Evolutionary conservation across 352 stramenopile genomes (phyloP).

Genomic region (Phytophthora rubi): DNA sequence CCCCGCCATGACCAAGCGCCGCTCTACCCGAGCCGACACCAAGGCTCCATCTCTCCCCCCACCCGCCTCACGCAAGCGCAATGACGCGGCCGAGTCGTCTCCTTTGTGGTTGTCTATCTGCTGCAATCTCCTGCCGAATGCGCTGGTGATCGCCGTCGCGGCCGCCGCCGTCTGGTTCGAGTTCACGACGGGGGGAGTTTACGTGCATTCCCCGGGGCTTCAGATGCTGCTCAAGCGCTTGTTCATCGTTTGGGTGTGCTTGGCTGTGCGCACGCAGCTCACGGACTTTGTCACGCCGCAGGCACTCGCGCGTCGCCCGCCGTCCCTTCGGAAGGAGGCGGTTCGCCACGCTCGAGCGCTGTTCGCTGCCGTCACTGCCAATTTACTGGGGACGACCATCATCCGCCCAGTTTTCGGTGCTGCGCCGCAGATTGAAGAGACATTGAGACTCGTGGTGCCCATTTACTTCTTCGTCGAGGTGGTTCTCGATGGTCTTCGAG

Average conservation of each 20-base stretch:
- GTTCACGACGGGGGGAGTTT: constrained; percentile 58
- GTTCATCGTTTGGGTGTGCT: constrained; percentile 71
- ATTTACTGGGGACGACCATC: constrained; percentile 68
- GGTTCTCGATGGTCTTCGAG: constrained; percentile 41
- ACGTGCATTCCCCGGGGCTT: constrained; percentile 52
- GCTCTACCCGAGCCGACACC: constrained; percentile 1
- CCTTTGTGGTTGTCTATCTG: constrained; percentile 29
- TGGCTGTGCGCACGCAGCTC: constrained; percentile 56
- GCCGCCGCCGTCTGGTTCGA: constrained; percentile 54
- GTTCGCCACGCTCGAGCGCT: constrained; percentile 52
- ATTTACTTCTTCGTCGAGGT: constrained; percentile 61
- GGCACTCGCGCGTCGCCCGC: constrained; percentile 29
- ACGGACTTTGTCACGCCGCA: constrained; percentile 47
- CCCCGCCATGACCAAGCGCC: constrained; percentile 24
- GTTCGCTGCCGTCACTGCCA: constrained; percentile 59
- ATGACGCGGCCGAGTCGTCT: constrained; percentile 8
- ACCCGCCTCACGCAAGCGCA: constrained; percentile 2
- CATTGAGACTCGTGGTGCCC: constrained; percentile 60
- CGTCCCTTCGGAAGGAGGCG: constrained; percentile 44
- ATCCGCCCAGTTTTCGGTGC: constrained; percentile 69
- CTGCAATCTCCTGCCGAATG: constrained; percentile 40
- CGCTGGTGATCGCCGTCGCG: constrained; percentile 49
- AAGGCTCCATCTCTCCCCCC: constrained; percentile 1
- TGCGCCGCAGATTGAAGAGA: constrained; percentile 64
- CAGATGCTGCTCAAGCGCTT: constrained; percentile 55